Evolutionary conservation across 2,329 filamentous ascomycete species (phyloP).

Genomic region (Colletotrichum higginsianum): DNA sequence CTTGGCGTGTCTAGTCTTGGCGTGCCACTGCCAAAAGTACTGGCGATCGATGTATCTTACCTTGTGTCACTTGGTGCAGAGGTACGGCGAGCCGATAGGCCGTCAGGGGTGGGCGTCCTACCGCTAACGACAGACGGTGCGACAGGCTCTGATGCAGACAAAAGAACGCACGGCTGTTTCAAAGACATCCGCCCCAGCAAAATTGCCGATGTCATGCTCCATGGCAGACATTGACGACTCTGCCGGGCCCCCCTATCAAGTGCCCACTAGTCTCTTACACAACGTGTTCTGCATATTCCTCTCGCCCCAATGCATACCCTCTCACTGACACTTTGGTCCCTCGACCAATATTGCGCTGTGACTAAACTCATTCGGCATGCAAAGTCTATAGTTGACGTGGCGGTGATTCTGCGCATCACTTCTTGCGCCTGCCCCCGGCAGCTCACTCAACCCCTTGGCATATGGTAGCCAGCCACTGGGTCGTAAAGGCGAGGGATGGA

Average conservation of each 20-base stretch:
- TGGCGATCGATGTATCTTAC: neutral
- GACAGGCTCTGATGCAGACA: constrained; percentile 8
- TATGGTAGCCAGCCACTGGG: neutral
- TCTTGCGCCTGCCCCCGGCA: neutral
- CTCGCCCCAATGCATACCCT: neutral
- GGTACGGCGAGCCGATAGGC: neutral
- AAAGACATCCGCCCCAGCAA: constrained; percentile 24
- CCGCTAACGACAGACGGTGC: neutral
- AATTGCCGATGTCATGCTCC: constrained; percentile 34
- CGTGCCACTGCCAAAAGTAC: neutral
- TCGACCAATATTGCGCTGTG: neutral
- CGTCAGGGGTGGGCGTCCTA: neutral
- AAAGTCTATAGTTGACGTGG: neutral
- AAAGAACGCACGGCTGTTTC: constrained; percentile 40
- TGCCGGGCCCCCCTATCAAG: neutral
- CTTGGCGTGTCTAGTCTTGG: constrained; percentile 13
- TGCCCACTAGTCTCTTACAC: constrained; percentile 1
- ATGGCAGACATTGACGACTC: constrained; percentile 14
- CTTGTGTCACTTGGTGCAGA: neutral
- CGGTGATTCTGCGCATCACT: neutral
- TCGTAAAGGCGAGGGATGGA: neutral
- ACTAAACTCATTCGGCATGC: neutral
- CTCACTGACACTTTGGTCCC: neutral
- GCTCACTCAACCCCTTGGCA: neutral
- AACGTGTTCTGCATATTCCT: neutral